Conservation (phyloP, 164 flowering plant species). For the Stephania yunnanensis region DNA sequence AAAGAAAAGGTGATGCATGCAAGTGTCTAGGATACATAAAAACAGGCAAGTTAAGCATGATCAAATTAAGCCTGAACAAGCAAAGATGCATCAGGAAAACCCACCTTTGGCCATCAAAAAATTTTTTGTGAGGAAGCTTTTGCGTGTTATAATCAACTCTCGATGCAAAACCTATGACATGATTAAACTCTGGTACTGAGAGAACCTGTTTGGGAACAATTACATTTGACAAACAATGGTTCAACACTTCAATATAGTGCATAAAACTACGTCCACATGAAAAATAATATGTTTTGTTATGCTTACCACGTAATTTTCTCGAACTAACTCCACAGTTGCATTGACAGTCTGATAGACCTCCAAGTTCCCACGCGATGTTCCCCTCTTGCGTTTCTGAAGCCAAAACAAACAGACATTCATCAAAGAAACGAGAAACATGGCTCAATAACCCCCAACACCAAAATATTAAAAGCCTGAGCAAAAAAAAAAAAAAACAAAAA, state of each 20-base stretch:
- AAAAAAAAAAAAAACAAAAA: background rate
- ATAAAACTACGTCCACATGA: background rate
- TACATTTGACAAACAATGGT: background rate
- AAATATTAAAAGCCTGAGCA: background rate
- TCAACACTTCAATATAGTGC: background rate
- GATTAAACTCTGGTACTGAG: conserved; percentile 53
- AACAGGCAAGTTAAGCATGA: background rate
- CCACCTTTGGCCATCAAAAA: conserved; percentile 70
- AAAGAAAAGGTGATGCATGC: background rate
- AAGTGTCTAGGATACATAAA: background rate
- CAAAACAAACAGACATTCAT: background rate
- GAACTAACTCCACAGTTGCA: conserved; percentile 82
- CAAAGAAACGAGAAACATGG: conserved; percentile 1
- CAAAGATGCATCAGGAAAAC: background rate
- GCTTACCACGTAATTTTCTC: conserved; percentile 84
- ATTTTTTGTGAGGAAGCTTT: conserved; percentile 48
- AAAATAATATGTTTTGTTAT: background rate
- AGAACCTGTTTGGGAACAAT: conserved; percentile 50
- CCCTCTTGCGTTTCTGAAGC: conserved; percentile 70
- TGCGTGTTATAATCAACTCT: conserved; percentile 80
- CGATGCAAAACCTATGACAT: conserved; percentile 72
- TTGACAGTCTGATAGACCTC: conserved; percentile 63
- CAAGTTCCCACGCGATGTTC: conserved; percentile 28
- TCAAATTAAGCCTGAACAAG: background rate
- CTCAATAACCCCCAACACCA: background rate